These are phyloP conservation scores for Endotrypanum monterogeii DNA, from an alignment of 208 protist genomes.

Conservation along the genomic window DNA sequence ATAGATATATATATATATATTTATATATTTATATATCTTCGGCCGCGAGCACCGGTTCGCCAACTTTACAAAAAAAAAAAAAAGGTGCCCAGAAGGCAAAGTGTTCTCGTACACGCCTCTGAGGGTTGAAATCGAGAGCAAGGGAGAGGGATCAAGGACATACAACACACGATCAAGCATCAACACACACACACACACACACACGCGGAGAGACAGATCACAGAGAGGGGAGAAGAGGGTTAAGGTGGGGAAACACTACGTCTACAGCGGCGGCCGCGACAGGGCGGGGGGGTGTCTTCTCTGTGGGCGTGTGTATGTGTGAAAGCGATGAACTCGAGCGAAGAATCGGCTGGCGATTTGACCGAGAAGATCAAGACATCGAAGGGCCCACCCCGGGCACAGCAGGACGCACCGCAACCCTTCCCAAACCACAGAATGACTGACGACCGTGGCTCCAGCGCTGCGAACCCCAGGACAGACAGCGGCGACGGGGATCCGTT, in stretches of 20 bases:
- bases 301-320: not conserved
- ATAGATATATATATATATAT: not conserved
- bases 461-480: not conserved
- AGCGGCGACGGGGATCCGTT: not conserved
- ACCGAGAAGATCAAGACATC: not conserved
- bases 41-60: no score
- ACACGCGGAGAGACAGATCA: not conserved
- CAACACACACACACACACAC: no score
- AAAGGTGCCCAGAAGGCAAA: no score
- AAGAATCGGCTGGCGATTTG: not conserved
- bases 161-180: no score
- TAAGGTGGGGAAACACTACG: not conserved
- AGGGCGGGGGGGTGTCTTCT: no score
- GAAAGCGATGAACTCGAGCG: not conserved
- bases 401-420: not conserved
- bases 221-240: not conserved
- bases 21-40: not conserved
- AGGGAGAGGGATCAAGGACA: no score
- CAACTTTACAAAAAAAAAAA: no score
- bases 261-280: no score
- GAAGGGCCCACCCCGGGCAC: not conserved
- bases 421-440: not conserved
- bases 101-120: no score
- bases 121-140: no score
- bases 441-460: not conserved